Evolutionary conservation across 345 rosid species (phyloP).

Genomic region (Linum usitatissimum): DNA sequence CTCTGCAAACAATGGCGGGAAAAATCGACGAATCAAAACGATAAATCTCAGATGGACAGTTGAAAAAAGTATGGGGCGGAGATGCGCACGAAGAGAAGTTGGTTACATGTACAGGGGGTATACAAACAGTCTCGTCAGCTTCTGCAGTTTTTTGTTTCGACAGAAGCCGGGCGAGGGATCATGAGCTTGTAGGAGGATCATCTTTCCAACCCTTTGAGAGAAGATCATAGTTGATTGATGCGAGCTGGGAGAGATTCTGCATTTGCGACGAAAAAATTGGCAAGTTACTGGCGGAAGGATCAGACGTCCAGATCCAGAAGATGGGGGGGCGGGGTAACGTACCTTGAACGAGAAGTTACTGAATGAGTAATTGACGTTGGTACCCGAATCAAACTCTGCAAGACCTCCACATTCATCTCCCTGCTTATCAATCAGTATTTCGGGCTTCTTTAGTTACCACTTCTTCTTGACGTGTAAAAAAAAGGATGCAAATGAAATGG

Average conservation of each 20-base stretch:
- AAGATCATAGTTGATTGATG: slow-evolving; percentile 95
- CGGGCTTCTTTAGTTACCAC: slow-evolving; percentile 34
- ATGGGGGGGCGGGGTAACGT: slow-evolving; percentile 5
- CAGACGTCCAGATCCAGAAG: neutral
- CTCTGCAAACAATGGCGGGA: no score
- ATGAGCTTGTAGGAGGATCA: slow-evolving; percentile 38
- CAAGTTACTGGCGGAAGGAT: neutral
- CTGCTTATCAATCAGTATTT: slow-evolving; percentile 28
- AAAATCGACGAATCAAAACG: no score
- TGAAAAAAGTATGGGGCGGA: no score
- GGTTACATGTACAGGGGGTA: no score
- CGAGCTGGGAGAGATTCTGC: slow-evolving; percentile 92
- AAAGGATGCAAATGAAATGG: neutral
- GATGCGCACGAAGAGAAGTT: no score
- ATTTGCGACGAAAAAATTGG: slow-evolving; percentile 9
- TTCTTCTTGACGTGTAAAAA: slow-evolving; percentile 91
- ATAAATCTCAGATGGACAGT: no score
- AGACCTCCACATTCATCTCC: slow-evolving; percentile 73
- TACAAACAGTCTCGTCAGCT: no score
- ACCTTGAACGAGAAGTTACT: slow-evolving; percentile 99
- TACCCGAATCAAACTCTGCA: slow-evolving; percentile 62
- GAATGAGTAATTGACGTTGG: slow-evolving; percentile 77
- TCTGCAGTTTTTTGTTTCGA: no score
- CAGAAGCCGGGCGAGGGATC: slow-evolving; percentile 11
- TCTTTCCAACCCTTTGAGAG: slow-evolving; percentile 97